Base-by-base conservation (phyloP, 139 green algal species). In the Chlorella sp. region DNA sequence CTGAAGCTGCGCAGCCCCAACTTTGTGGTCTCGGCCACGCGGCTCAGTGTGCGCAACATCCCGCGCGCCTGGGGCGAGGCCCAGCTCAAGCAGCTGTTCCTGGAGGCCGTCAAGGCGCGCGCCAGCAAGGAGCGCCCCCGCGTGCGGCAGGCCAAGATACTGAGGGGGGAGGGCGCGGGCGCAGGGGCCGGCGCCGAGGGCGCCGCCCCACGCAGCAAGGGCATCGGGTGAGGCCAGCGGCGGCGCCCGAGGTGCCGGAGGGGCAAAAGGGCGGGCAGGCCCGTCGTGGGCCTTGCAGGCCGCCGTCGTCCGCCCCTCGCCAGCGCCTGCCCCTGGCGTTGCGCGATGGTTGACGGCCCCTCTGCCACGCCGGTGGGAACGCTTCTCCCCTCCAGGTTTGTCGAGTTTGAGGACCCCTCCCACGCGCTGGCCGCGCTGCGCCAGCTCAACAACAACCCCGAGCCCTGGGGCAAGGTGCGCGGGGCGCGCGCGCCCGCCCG, bases 391-490 rank as follows among this genome's bases (percentile, higher is more conserved):
- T n/a, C n/a, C n/a, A n/a, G n/a, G 21, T 99, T 99, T 77, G 87
- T 98, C 29, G 95, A 99, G 87, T 98, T 99, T 62, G 70, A 46
- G 23, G 84, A 90, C 23, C 90, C 94, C 73, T 88, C 96, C 59
- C 94, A 98, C 63, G 93, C 95, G 1, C 82, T 98, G 33, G 90
- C 84, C 46, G 92, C 90, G 23, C 89, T 99, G 70, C 87, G 95
- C 31, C 88, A 96, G 78, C 85, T 98, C 50, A 99, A 99, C 90
- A 99, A 99, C 92, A 97, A 97, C 81, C 95, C 95, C 7, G 6
- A 46, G 8, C 19, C 66, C 31, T 82, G 77, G 46, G 36, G n/a
- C 21, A 75, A 77, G 48, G 68, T 82, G 58, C 1, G 59, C 3
- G 5, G n/a, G 21, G 15, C 8, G 33, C 33, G 33, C 12, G 31